phyloP scores from a whole-genome alignment of 169 alveolate genomes.

The Cryptosporidium bovis region DNA sequence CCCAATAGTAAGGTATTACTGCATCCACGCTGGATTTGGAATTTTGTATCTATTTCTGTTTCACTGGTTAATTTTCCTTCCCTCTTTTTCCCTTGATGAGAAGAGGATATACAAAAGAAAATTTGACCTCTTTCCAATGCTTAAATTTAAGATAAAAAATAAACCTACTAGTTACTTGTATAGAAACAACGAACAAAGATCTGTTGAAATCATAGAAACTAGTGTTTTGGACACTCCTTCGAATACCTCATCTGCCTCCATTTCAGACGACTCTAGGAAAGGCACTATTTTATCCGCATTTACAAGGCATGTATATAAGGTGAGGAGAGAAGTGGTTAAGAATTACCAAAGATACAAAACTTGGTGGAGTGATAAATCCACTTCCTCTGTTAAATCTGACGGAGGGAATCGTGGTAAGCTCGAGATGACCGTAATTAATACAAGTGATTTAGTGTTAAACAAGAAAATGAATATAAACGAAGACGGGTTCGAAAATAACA shows the following conservation, averaged over 20 bases:
- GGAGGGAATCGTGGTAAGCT: neutral
- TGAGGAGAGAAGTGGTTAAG: constrained; percentile 48
- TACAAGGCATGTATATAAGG: constrained; percentile 41
- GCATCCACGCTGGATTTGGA: constrained; percentile 74
- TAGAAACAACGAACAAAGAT: neutral
- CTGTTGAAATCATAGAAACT: neutral
- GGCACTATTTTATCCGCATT: constrained; percentile 30
- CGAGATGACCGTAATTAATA: constrained; percentile 19
- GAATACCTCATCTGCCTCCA: constrained; percentile 13
- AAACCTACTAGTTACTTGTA: constrained; percentile 40
- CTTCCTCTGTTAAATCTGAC: neutral
- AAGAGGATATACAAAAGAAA: constrained; percentile 49
- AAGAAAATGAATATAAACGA: neutral
- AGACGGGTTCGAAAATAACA: neutral
- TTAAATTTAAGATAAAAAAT: constrained; percentile 13
- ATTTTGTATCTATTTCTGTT: constrained; percentile 49
- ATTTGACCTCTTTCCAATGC: constrained; percentile 43
- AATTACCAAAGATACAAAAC: constrained; percentile 58
- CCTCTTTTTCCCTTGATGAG: constrained; percentile 63
- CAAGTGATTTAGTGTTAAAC: neutral
- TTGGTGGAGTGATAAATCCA: constrained; percentile 65
- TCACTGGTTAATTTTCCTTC: constrained; percentile 68
- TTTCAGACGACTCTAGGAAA: constrained; percentile 47
- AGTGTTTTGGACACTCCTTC: constrained; percentile 10
- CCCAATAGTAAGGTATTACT: constrained; percentile 66